Conservation (phyloP, 129 eudicot species). For the Oenanthe sinensis region DNA sequence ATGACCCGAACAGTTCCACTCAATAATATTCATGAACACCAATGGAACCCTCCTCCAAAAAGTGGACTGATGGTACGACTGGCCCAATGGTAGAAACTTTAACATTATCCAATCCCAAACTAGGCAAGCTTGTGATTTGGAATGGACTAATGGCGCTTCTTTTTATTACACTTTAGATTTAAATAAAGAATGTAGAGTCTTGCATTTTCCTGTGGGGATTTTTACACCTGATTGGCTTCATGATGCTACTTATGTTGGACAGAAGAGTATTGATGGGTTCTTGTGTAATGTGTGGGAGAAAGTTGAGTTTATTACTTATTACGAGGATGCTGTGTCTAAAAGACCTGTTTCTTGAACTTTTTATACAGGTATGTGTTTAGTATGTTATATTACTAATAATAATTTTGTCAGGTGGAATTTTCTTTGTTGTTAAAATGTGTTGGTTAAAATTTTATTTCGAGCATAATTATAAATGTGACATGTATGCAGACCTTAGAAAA, state of each 20-base stretch:
- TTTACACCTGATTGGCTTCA: slow-evolving; percentile 42
- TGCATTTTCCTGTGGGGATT: slow-evolving; percentile 41
- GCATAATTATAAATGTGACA: not conserved
- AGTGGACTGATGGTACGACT: slow-evolving; percentile 46
- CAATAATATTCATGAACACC: slow-evolving; percentile 26
- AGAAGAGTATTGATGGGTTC: slow-evolving; percentile 27
- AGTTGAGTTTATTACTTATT: slow-evolving; percentile 48
- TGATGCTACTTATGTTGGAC: slow-evolving; percentile 36
- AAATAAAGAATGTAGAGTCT: slow-evolving; percentile 15
- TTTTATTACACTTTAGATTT: slow-evolving; percentile 28
- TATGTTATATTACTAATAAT: not conserved
- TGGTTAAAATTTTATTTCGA: not conserved
- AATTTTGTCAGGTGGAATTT: not conserved
- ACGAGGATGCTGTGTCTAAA: slow-evolving; percentile 42
- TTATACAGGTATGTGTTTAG: slow-evolving; percentile 18
- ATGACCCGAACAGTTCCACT: slow-evolving; percentile 43
- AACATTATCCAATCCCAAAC: slow-evolving; percentile 46
- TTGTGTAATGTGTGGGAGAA: slow-evolving; percentile 53
- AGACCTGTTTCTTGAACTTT: slow-evolving; percentile 48
- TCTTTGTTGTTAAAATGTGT: not conserved
- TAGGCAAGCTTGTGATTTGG: slow-evolving; percentile 40
- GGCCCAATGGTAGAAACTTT: slow-evolving; percentile 44
- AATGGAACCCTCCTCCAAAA: slow-evolving; percentile 16
- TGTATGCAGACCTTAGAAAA: not conserved
- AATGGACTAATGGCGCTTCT: slow-evolving; percentile 48